A percentile compares a stretch with the other conserved stretches of the same genome.
Evolutionary conservation across 306 rosid genomes (phyloP).

Genomic region (Clitoria ternatea): DNA sequence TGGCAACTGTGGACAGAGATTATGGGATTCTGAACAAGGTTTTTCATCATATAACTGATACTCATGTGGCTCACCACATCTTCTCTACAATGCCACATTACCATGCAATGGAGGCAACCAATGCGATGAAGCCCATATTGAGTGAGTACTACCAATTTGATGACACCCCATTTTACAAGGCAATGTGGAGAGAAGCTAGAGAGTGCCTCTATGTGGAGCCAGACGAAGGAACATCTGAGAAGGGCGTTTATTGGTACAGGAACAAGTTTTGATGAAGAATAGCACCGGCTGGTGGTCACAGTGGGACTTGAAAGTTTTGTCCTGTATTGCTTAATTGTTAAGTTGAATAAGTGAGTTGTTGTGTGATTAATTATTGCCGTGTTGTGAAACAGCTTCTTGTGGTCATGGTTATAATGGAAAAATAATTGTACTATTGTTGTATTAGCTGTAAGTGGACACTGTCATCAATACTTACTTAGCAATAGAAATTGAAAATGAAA

Average conservation of each 20-base stretch:
- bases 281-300: neutral
- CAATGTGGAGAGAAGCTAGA: slow-evolving; percentile 80
- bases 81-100: slow-evolving; percentile 80
- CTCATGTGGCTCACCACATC: slow-evolving; percentile 70
- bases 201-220: slow-evolving; percentile 74
- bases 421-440: neutral
- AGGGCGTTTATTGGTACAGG: slow-evolving; percentile 70
- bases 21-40: slow-evolving; percentile 58
- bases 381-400: neutral
- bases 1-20: slow-evolving; percentile 71
- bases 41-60: slow-evolving; percentile 68
- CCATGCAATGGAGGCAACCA: slow-evolving; percentile 74
- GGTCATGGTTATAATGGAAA: neutral
- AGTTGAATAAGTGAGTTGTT: slow-evolving; percentile 19
- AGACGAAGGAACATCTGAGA: slow-evolving; percentile 35
- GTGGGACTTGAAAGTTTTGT: neutral
- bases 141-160: slow-evolving; percentile 55
- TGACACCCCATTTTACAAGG: slow-evolving; percentile 59
- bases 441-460: neutral
- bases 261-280: slow-evolving; percentile 44
- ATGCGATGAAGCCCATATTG: slow-evolving; percentile 47
- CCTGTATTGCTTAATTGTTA: neutral
- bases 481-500: no score
- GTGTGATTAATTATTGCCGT: neutral
- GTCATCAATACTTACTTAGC: no score